Percentiles rank a stretch among this genome's conserved stretches.
Evolutionary conservation across 768 basidiomycete species (phyloP).

Genomic region (Podaxis pistillaris): DNA sequence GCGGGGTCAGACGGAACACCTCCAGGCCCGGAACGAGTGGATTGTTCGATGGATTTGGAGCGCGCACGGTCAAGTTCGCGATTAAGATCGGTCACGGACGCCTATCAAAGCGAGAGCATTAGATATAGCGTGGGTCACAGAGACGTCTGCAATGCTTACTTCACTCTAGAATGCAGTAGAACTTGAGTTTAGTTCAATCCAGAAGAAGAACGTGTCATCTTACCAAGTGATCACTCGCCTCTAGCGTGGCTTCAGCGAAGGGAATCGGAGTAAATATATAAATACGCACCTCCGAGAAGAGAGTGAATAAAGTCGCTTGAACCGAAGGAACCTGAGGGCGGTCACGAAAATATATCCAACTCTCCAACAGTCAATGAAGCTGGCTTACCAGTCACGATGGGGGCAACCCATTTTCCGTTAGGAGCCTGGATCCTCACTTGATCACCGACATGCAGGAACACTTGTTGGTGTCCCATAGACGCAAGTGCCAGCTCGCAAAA

Average conservation of each 20-base stretch:
- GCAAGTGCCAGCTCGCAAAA: conserved; percentile 85
- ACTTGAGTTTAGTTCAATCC: conserved; percentile 4
- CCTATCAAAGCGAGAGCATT: conserved; percentile 36
- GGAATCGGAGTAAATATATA: not conserved
- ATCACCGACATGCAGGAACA: conserved; percentile 88
- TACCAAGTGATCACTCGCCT: conserved; percentile 65
- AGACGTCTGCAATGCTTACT: conserved; percentile 18
- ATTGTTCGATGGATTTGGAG: conserved; percentile 37
- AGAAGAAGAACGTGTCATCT: conserved; percentile 17
- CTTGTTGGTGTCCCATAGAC: conserved; percentile 66
- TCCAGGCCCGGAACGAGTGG: conserved; percentile 30
- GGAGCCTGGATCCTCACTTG: conserved; percentile 72
- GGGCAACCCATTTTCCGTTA: conserved; percentile 72
- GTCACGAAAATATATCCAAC: not conserved
- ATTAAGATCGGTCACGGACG: conserved; percentile 87
- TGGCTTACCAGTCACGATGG: conserved; percentile 70
- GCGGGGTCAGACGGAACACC: conserved; percentile 34
- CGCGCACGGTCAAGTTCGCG: conserved; percentile 72
- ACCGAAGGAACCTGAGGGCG: conserved; percentile 63
- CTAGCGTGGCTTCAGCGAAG: conserved; percentile 25
- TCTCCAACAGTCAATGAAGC: not conserved
- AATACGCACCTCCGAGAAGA: conserved; percentile 61
- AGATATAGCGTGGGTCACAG: not conserved
- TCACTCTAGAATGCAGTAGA: conserved; percentile 28
- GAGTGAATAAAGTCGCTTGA: conserved; percentile 79